Base-by-base conservation (phyloP, 2,329 filamentous ascomycete genomes). In the Tolypocladium ovalisporum region DNA sequence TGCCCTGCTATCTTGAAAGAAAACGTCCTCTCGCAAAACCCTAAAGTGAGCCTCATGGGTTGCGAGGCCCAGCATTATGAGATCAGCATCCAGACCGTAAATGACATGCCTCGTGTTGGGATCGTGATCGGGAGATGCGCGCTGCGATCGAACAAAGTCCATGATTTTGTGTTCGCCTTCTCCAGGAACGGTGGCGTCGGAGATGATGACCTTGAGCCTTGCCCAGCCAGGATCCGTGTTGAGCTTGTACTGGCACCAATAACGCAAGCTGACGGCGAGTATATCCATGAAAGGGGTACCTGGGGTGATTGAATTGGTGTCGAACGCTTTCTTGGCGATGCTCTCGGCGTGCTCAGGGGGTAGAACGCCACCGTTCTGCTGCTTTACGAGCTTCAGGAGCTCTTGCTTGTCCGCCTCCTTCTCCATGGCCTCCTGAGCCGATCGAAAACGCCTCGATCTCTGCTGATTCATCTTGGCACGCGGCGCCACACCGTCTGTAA, bases 391-490 rank as follows among this genome's bases (percentile, higher is more conserved):
- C 66, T 93, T 92, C 59, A 92, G 78, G 54, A 97, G 86, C 70
- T 96, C 90, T 62, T 88, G 85, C 68, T 95, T 96, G 69, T 97
- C 90, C 58, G 88, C 85, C 68, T 95, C 91, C 70, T 97, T 96
- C 70, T 97, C 91, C 68, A 90, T 86, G 19, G 94, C 94, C 71
- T 99, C 94, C 71, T 93, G 90, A 2, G 92, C 94, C 27, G 93
- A 89, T 61, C 94, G 87, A 75, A 99, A 99, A 67, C 94, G 90
- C 72, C 94, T 85, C 47, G 94, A 96, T 61, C 94, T 90, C 75
- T 99, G 94, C 71, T 99, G 95, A 71, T 99, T 99, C 94, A 99
- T 99, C 75, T 99, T 99, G 59, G 95, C 95, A 71, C 94, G 88
- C 52, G 94, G 95, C 5, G 94, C 94, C 62, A 99, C 94, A 70